phyloP scores from a whole-genome alignment of 176 grass and related monocot species.

The Olyra latifolia region DNA sequence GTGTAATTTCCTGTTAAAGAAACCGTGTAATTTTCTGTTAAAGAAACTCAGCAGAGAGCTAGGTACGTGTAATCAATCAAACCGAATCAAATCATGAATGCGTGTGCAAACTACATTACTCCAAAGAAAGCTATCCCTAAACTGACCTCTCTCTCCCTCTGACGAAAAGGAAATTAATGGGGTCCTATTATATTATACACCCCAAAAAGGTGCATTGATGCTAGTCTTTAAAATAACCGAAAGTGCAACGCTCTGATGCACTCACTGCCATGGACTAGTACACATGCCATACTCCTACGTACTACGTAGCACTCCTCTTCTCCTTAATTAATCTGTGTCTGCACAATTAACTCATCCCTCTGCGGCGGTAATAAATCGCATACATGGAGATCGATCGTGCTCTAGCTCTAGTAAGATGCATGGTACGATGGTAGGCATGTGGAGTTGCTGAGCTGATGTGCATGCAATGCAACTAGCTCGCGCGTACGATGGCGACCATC shows the following conservation, averaged over 20 bases:
- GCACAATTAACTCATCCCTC: neutral
- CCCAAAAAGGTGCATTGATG: constrained; percentile 20
- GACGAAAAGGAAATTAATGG: neutral
- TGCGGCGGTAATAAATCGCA: neutral
- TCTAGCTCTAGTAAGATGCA: neutral
- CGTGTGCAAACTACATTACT: too few relatives aligned
- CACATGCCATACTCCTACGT: neutral
- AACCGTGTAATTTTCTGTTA: too few relatives aligned
- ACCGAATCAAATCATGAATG: too few relatives aligned
- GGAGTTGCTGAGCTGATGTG: neutral
- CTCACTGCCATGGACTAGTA: neutral
- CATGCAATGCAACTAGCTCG: too few relatives aligned
- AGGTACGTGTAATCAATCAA: too few relatives aligned
- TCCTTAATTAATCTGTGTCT: neutral
- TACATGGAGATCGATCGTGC: neutral
- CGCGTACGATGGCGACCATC: neutral
- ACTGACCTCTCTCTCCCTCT: neutral
- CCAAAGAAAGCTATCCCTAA: neutral
- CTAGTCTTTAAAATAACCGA: neutral
- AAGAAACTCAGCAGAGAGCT: too few relatives aligned
- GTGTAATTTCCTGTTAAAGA: too few relatives aligned
- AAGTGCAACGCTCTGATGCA: neutral
- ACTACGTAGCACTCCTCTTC: neutral
- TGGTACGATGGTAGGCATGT: too few relatives aligned
- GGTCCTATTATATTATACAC: neutral